Conservation (phyloP, 2,329 filamentous ascomycete genomes). For the Pestalotiopsis sp. region DNA sequence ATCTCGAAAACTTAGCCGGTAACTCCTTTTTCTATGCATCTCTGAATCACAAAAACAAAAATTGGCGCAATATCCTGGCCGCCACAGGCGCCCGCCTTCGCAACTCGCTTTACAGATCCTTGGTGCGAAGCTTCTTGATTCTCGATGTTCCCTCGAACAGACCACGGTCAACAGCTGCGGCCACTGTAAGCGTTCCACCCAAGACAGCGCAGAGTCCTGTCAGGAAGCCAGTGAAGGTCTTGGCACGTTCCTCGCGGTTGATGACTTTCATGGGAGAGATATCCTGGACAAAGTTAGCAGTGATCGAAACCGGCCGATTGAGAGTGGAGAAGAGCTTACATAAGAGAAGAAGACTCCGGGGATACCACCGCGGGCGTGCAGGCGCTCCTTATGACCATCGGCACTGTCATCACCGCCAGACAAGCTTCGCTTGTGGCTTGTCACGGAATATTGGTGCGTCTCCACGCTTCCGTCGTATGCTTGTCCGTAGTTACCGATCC, state of each 20-base stretch:
- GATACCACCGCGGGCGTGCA: conserved; percentile 89
- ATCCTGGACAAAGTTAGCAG: conserved; percentile 58
- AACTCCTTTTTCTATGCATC: conserved; percentile 28
- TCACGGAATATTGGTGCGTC: conserved; percentile 98
- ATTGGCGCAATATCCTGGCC: conserved; percentile 1
- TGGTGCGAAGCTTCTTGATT: conserved; percentile 82
- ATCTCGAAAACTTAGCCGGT: conserved; percentile 21
- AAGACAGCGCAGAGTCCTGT: conserved; percentile 94
- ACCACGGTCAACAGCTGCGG: conserved; percentile 87
- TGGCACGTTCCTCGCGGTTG: conserved; percentile 88
- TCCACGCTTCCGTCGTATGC: conserved; percentile 80
- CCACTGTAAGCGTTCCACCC: conserved; percentile 92
- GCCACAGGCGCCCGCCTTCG: neutral
- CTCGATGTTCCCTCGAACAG: conserved; percentile 85
- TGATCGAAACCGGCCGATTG: neutral
- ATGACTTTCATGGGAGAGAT: conserved; percentile 99
- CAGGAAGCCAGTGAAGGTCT: conserved; percentile 89
- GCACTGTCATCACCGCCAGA: conserved; percentile 80
- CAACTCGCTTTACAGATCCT: conserved; percentile 50
- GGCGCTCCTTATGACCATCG: conserved; percentile 88
- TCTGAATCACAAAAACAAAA: conserved; percentile 14
- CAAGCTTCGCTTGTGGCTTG: conserved; percentile 90
- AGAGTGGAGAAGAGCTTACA: conserved; percentile 55
- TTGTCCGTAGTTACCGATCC: conserved; percentile 70
- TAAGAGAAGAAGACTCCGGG: conserved; percentile 99